Conservation (phyloP, 192 early-diverging fungal genomes). For the Dissophora ornata region DNA sequence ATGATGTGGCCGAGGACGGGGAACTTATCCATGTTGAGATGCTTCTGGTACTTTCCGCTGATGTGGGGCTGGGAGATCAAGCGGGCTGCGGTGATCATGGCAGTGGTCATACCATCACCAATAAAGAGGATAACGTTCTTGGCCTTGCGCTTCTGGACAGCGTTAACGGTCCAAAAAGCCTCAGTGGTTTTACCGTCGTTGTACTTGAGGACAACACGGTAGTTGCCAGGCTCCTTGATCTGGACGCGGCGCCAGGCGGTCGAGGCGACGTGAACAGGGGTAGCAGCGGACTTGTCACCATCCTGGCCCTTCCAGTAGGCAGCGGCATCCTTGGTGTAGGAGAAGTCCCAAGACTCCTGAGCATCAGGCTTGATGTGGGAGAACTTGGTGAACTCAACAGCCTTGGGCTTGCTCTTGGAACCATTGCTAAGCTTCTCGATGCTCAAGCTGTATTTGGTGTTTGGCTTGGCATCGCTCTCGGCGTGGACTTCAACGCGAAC, state of each 20-base stretch:
- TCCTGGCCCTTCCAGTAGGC: conserved; percentile 50
- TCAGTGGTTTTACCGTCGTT: conserved; percentile 61
- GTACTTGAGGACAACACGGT: conserved; percentile 58
- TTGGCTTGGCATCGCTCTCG: conserved; percentile 56
- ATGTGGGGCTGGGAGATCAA: conserved; percentile 65
- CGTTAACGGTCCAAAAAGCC: conserved; percentile 60
- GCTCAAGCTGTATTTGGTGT: conserved; percentile 59
- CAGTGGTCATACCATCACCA: conserved; percentile 71
- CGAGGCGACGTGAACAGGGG: conserved; percentile 61
- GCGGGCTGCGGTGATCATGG: conserved; percentile 72
- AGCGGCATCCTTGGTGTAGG: conserved; percentile 59
- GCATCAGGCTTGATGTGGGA: conserved; percentile 42
- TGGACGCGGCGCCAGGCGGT: conserved; percentile 59
- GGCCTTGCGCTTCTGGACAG: conserved; percentile 61
- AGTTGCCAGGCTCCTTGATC: conserved; percentile 60
- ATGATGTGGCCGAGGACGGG: conserved; percentile 63
- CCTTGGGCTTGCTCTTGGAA: conserved; percentile 25
- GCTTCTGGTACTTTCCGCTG: conserved; percentile 66
- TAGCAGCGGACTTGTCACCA: conserved; percentile 32
- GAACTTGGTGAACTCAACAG: conserved; percentile 57
- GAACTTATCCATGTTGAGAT: conserved; percentile 59
- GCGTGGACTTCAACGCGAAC: conserved; percentile 71
- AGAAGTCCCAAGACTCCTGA: conserved; percentile 63
- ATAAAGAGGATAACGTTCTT: conserved; percentile 76
- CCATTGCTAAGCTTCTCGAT: conserved; percentile 55